phyloP scores from a whole-genome alignment of 371 early-diverging fungal genomes.

The Haplosporangium sp. region DNA sequence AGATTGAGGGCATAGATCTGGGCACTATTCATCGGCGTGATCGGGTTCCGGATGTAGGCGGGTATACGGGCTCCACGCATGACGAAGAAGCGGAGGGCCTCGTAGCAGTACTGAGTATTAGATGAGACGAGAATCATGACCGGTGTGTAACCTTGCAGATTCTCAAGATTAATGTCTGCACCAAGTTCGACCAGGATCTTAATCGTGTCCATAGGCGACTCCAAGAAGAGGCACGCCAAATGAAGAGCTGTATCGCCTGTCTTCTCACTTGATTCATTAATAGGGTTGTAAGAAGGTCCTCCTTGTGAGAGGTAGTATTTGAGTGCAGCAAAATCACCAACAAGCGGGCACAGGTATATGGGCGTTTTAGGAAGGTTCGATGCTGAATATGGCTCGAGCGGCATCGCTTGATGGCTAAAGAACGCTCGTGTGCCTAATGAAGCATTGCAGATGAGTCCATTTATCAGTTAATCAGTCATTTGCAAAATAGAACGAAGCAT shows the following conservation, averaged over 20 bases:
- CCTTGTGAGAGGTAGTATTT: slow-evolving; percentile 31
- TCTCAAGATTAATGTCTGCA: slow-evolving; percentile 52
- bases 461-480: not conserved
- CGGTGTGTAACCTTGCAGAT: slow-evolving; percentile 50
- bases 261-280: slow-evolving; percentile 46
- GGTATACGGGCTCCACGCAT: slow-evolving; percentile 55
- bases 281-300: slow-evolving; percentile 27
- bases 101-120: slow-evolving; percentile 52
- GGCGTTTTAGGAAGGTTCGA: slow-evolving; percentile 45
- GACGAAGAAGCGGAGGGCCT: slow-evolving; percentile 52
- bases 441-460: not conserved
- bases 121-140: slow-evolving; percentile 54
- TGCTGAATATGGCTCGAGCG: slow-evolving; percentile 26
- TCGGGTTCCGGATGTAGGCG: slow-evolving; percentile 48
- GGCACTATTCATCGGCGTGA: slow-evolving; percentile 45
- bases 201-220: slow-evolving; percentile 48
- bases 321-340: slow-evolving; percentile 40
- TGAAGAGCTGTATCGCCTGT: slow-evolving; percentile 54
- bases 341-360: slow-evolving; percentile 49
- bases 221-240: slow-evolving; percentile 47
- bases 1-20: slow-evolving; percentile 46
- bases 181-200: slow-evolving; percentile 46
- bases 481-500: not conserved
- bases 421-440: slow-evolving; percentile 27
- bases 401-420: slow-evolving; percentile 20